Base-by-base conservation (phyloP, 1,284 basidiomycete species). In the Apiotrichum brassicae region DNA sequence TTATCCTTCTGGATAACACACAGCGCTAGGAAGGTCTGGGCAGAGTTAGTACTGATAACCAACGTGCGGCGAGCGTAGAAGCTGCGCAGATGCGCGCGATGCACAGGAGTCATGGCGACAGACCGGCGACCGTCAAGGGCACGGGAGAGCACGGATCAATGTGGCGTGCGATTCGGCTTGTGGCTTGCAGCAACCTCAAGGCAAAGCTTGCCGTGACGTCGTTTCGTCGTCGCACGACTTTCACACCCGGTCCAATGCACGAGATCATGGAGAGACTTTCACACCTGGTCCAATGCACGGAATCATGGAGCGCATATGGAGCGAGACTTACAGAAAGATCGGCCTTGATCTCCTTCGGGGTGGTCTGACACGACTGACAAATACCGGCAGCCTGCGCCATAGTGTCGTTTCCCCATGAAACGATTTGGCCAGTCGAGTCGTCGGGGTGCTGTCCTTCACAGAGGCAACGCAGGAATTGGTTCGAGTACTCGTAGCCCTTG, bases 361-460 rank as follows among this genome's bases (percentile, higher is more conserved):
- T 69, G 6, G 59, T 55, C 6, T 34, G n/a, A 50, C 68, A 69
- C 18, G 58, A 56, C 49, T 61, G 39, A 53, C 68, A 71, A 8
- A 62, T 50, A 20, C 62, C 54, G 1, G 53, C 57, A 4, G 58
- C 50, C n/a, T 47, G 19, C 18, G 22, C 32, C 32, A 63, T 57
- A 11, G 61, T 56, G 2, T 51, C 51, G 41, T 61, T 60, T 8
- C 63, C 64, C 9, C 59, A 42, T 25, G 46, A 51, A 16, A 43
- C 48, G n/a, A 35, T 25, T 20, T 23, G 14, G 33, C 12, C 14
- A n/a, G n/a, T n/a, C n/a, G n/a, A n/a, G n/a, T 39, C 39, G 12
- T 34, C 33, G n/a, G n/a, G n/a, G 36, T 58, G 54, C 11, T 38
- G 37, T 16, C 65, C 66, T 2, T 16, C 22, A 42, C 68, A 71